Evolutionary conservation across 176 grass and related monocot species (phyloP).

Genomic region (Lolium multiflorum): DNA sequence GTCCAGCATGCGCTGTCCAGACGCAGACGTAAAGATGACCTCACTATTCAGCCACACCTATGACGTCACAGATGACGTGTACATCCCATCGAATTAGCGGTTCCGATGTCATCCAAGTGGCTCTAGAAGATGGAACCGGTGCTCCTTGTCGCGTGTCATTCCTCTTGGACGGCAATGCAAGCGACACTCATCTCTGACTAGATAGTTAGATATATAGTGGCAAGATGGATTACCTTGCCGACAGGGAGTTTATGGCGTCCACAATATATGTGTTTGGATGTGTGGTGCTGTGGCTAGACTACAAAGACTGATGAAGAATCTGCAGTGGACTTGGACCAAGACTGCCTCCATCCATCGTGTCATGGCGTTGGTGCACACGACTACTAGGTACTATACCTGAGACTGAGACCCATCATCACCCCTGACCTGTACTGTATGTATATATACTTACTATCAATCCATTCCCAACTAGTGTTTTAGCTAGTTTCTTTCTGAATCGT

Average conservation of each 20-base stretch:
- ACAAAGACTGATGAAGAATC: neutral
- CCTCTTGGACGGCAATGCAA: neutral
- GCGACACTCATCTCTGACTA: neutral
- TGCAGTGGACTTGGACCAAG: conserved; percentile 29
- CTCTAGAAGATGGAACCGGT: neutral
- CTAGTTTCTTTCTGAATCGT: no score
- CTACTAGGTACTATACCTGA: neutral
- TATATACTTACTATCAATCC: neutral
- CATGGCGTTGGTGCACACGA: neutral
- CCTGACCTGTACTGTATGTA: no score
- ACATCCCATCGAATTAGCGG: neutral
- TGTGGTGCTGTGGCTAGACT: neutral
- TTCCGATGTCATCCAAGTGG: neutral
- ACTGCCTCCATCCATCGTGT: neutral
- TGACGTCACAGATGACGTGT: neutral
- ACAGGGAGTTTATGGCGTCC: neutral
- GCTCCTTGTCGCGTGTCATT: neutral
- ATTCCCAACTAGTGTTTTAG: no score
- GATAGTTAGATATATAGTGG: neutral
- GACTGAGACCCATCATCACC: neutral
- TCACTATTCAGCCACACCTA: neutral
- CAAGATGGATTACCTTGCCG: neutral
- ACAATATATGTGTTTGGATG: conserved; percentile 12
- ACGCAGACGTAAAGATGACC: neutral
- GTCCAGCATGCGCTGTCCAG: neutral